phyloP scores from a whole-genome alignment of 768 basidiomycete species.

The Arthromyces matolae region DNA sequence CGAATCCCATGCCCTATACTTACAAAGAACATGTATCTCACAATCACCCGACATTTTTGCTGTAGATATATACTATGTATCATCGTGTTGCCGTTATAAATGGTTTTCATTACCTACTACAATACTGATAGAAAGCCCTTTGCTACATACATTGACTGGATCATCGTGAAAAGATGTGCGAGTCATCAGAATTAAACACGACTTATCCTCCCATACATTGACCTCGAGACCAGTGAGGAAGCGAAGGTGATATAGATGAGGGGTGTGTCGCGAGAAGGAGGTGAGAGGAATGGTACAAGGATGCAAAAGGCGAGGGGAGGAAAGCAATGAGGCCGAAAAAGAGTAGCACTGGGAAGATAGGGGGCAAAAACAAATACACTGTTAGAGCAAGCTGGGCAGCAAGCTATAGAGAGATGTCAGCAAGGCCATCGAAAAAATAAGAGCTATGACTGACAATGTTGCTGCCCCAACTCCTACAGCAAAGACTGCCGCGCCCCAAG shows the following conservation, averaged over 20 bases:
- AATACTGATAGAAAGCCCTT: slow-evolving; percentile 9
- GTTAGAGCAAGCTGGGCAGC: slow-evolving; percentile 57
- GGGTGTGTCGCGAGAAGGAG: slow-evolving; percentile 9
- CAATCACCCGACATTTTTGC: too few relatives aligned
- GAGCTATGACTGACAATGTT: slow-evolving; percentile 46
- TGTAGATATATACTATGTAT: slow-evolving; percentile 6
- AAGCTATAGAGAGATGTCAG: slow-evolving; percentile 22
- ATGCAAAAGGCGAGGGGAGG: slow-evolving; percentile 12
- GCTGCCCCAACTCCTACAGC: slow-evolving; percentile 74
- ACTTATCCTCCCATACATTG: slow-evolving; percentile 1
- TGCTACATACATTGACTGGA: slow-evolving; percentile 16
- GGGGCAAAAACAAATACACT: not conserved
- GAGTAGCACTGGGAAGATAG: not conserved
- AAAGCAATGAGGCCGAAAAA: slow-evolving; percentile 9
- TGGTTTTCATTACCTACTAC: slow-evolving; percentile 11
- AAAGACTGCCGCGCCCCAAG: slow-evolving; percentile 84
- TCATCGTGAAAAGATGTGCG: slow-evolving; percentile 7
- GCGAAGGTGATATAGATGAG: not conserved
- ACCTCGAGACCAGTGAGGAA: slow-evolving; percentile 7
- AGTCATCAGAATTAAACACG: not conserved
- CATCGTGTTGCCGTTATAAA: slow-evolving; percentile 6
- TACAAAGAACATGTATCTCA: too few relatives aligned
- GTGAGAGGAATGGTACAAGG: slow-evolving; percentile 14
- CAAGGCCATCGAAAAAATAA: not conserved
- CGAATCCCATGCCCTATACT: not conserved